phyloP scores from a whole-genome alignment of 306 rosid genomes.

The Hylodesmum podocarpum region DNA sequence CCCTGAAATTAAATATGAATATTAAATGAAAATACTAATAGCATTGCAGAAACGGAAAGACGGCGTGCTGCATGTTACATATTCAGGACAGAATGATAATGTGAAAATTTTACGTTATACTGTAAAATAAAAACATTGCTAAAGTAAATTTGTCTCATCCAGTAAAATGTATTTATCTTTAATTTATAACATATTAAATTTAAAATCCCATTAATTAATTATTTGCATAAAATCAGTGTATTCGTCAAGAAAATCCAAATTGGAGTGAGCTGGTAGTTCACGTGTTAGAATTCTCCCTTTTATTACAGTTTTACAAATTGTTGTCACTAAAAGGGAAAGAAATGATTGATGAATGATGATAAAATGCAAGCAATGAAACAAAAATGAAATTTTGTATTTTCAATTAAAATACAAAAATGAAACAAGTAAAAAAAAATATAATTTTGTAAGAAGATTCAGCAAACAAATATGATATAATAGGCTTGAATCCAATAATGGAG shows the following conservation, averaged over 20 bases:
- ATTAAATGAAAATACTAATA: no score
- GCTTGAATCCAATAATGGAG: conserved; percentile 56
- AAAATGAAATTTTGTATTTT: neutral
- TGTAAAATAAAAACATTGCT: no score
- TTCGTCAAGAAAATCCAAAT: neutral
- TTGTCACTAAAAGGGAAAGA: neutral
- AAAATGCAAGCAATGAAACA: neutral
- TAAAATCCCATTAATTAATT: no score
- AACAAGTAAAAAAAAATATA: neutral
- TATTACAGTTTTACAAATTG: neutral
- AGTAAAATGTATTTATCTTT: no score
- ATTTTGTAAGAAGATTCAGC: neutral
- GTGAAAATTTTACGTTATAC: no score
- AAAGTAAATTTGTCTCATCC: no score
- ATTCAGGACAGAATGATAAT: no score
- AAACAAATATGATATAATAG: neutral
- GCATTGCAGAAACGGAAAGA: no score
- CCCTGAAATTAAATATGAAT: no score
- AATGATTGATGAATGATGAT: neutral
- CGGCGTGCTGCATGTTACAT: no score
- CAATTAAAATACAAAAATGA: neutral
- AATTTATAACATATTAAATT: no score
- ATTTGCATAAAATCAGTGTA: neutral
- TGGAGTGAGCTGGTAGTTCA: neutral
- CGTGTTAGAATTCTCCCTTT: neutral